Evolutionary conservation across 2,329 filamentous ascomycete species (phyloP), one percentile per base, ranked within the genome.

Genomic region (Cercospora brassicicola): DNA sequence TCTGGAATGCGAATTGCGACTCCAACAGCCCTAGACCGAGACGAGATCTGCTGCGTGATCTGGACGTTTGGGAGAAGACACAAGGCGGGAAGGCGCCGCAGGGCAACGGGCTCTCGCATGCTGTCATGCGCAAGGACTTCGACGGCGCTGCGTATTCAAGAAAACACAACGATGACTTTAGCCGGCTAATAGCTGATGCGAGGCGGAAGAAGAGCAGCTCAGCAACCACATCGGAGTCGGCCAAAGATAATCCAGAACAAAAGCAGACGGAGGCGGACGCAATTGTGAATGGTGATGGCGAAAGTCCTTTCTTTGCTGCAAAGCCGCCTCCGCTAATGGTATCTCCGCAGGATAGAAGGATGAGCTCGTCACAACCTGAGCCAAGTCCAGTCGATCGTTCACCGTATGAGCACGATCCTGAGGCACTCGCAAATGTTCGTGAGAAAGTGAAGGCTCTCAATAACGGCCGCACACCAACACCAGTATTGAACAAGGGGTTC

Each of bases 1-100:
- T 99, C 18, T 97, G 93, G 91, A 99, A 99, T 78, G 92, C 96
- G 10, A 99, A 99, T 77, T 97, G 93, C 80, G 95, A 99, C 79
- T 91, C 94, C 2, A 87, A 86, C 39, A 83, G 83, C 1, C 93
- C 93, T 0, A 91, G 90, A 76, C 84, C 84, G 10, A 92, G 91
- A 71, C 76, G 81, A 6, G 90, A 95, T 66, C 79, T 99, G 4
- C 80, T 96, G 15, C 87, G 87, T 13, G 94, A 98, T 68, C 79
- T 99, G 11, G 91, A 94, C 23, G 80, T 87, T 1, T 98, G 95
- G 94, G 95, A 99, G 79, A 86, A 89, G 55, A 94, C 91, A 0
- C 89, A 96, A 71, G 92, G 92, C 8, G 86, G 87, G 1, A 83
- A 83, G 57, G 87, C 87, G 6, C 75, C 77, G 15, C 79, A 79